Evolutionary conservation across 2,329 filamentous ascomycete genomes (phyloP), one percentile per base, ranked within the genome.

Genomic region (Beauveria brongniartii): DNA sequence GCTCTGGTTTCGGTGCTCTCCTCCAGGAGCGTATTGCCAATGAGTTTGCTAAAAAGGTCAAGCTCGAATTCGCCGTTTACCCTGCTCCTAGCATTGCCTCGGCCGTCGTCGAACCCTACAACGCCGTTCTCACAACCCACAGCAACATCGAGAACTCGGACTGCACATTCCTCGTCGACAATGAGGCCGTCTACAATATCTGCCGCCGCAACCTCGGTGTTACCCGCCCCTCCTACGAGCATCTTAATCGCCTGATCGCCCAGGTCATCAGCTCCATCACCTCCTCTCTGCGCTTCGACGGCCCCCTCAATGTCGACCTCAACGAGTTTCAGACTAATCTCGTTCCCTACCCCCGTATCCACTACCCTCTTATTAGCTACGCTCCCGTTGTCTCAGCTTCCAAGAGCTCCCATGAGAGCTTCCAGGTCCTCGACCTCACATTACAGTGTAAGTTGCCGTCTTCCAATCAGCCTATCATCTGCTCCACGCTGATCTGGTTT

Each of bases 341-440:
- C 75, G 87, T 89, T 58, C 86, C 86, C 28, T 89, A 87, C 74
- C 86, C 86, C 41, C 85, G 86, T 73, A 89, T 90, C 66, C 86
- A 89, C 79, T 90, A 88, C 75, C 87, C 87, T 57, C 76, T 89
- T 52, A 88, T 89, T 77, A 87, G 83, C 77, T 89, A 89, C 71
- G 85, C 87, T 12, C 86, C 86, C 37, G 86, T 90, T 67, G 80
- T 89, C 65, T 89, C 86, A 24, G 84, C 85, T 62, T 80, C 83
- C 78, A 90, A 90, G 83, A 91, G 88, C 75, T 84, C 86, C 53
- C 90, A 94, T 72, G 90, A 94, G 80, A 91, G 88, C 80, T 92
- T 92, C 85, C 91, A 91, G 81, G 87, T 92, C 60, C 82, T 85
- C 64, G 91, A 94, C 66, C 77, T 89, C 65, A 89, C 86, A 71